Percentiles rank a stretch among this genome's conserved stretches.
Conservation (phyloP, 176 grass and related monocot species). For the Carex parvula region DNA sequence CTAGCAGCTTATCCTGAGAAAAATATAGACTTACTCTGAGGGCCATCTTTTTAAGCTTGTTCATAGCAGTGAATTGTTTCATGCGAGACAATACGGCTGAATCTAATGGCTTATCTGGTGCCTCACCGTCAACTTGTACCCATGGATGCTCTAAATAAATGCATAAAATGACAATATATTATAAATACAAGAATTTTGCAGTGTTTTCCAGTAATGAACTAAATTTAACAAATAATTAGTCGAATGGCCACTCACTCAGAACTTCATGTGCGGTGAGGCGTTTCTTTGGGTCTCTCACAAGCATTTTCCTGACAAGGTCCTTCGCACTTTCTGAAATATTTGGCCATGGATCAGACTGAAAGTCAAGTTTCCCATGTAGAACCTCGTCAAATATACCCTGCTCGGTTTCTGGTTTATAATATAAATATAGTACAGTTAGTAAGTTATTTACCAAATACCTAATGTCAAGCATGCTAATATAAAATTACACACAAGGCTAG, state of each 20-base stretch:
- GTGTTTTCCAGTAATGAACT: not conserved
- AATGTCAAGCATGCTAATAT: not conserved
- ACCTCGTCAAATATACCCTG: slow-evolving; percentile 97
- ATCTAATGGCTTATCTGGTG: slow-evolving; percentile 79
- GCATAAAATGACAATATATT: not conserved
- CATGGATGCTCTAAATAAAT: slow-evolving; percentile 69
- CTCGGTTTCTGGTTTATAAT: slow-evolving; percentile 58
- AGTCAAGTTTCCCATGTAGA: slow-evolving; percentile 76
- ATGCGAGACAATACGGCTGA: slow-evolving; percentile 83
- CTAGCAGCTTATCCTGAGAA: not conserved
- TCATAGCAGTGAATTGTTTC: slow-evolving; percentile 93
- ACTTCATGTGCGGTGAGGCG: slow-evolving; percentile 87
- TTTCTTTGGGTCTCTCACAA: slow-evolving; percentile 72
- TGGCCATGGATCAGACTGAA: slow-evolving; percentile 84
- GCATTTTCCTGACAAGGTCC: slow-evolving; percentile 90
- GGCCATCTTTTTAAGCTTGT: slow-evolving; percentile 92
- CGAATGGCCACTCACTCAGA: slow-evolving; percentile 44
- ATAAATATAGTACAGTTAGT: not conserved
- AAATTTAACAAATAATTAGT: slow-evolving; percentile 6
- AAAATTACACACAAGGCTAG: slow-evolving; percentile 2
- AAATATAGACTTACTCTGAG: slow-evolving; percentile 49
- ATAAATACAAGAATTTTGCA: not conserved
- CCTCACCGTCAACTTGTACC: slow-evolving; percentile 75
- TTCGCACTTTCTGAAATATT: slow-evolving; percentile 85
- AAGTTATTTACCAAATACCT: not conserved